Evolutionary conservation across 2,329 filamentous ascomycete species (phyloP).

Genomic region (Fusarium sp.): DNA sequence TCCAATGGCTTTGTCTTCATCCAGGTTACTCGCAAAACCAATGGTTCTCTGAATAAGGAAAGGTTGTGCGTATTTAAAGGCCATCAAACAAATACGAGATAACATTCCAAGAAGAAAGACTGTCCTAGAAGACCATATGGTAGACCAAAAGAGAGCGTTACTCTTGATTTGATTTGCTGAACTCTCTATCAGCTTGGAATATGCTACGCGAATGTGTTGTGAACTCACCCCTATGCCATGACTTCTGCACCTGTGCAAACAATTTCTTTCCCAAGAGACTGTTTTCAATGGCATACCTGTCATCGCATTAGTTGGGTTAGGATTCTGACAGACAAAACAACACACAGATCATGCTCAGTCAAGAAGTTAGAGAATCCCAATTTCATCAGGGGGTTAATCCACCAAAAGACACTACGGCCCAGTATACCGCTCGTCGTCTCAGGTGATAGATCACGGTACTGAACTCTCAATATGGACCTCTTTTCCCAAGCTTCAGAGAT

Average conservation of each 20-base stretch:
- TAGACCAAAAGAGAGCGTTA: constrained; percentile 19
- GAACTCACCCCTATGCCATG: background rate
- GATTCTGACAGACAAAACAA: rapidly evolving
- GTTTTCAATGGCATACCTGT: constrained; percentile 1
- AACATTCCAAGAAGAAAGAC: background rate
- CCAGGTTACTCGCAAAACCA: background rate
- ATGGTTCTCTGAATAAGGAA: constrained; percentile 15
- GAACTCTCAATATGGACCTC: constrained; percentile 12
- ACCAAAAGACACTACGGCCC: constrained; percentile 18
- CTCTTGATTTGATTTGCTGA: background rate
- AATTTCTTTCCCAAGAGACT: background rate
- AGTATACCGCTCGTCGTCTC: constrained; percentile 20
- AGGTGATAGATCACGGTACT: constrained; percentile 17
- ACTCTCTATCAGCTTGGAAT: background rate
- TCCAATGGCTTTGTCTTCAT: constrained; percentile 6
- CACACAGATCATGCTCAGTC: constrained; percentile 15
- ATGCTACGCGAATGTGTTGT: rapidly evolving
- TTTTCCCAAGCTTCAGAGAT: constrained; percentile 21
- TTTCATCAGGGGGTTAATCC: constrained; percentile 28
- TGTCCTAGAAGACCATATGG: background rate
- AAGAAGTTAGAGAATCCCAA: constrained; percentile 3
- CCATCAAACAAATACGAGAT: constrained; percentile 12
- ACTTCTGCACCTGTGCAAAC: background rate
- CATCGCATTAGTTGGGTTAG: background rate
- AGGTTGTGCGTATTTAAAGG: constrained; percentile 15